These are phyloP conservation scores for Penicillium coffeae DNA, from an alignment of 495 filamentous ascomycete genomes.

Conservation along the genomic window DNA sequence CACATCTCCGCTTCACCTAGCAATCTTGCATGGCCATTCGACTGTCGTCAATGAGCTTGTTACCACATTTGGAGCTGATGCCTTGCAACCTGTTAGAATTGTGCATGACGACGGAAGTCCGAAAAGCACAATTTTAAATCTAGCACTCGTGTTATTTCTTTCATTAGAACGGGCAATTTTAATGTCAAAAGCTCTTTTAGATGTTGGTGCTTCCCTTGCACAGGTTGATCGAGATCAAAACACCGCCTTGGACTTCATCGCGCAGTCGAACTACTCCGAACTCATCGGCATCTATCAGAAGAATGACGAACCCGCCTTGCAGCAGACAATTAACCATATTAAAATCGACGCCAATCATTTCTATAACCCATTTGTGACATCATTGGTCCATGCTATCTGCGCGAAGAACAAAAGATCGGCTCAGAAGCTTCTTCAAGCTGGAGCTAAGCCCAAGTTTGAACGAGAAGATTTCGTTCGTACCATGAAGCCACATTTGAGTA, in stretches of 20 bases:
- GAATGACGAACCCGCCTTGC: constrained; percentile 56
- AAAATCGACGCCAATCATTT: constrained; percentile 14
- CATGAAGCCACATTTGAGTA: constrained; percentile 11
- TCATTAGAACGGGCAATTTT: constrained; percentile 54
- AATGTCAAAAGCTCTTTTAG: constrained; percentile 60
- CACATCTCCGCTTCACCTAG: constrained; percentile 68
- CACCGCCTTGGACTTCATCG: constrained; percentile 60
- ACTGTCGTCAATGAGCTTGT: constrained; percentile 66
- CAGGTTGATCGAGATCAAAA: constrained; percentile 60
- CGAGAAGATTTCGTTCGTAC: constrained; percentile 42
- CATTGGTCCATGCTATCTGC: constrained; percentile 45
- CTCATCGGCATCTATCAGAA: constrained; percentile 57
- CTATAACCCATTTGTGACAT: constrained; percentile 17
- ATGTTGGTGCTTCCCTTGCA: constrained; percentile 65
- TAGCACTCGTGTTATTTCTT: constrained; percentile 56
- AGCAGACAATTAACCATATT: constrained; percentile 62
- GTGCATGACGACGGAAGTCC: constrained; percentile 43
- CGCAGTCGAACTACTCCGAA: constrained; percentile 36
- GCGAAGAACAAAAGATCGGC: constrained; percentile 29
- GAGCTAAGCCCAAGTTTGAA: constrained; percentile 34
- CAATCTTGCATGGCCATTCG: constrained; percentile 66
- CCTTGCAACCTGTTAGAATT: constrained; percentile 65
- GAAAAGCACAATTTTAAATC: constrained; percentile 56
- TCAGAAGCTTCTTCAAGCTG: constrained; percentile 42
- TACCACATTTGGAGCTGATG: constrained; percentile 68